These are phyloP conservation scores for Paramecium caudatum DNA, from an alignment of 73 alveolate genomes.

Conservation along the genomic window DNA sequence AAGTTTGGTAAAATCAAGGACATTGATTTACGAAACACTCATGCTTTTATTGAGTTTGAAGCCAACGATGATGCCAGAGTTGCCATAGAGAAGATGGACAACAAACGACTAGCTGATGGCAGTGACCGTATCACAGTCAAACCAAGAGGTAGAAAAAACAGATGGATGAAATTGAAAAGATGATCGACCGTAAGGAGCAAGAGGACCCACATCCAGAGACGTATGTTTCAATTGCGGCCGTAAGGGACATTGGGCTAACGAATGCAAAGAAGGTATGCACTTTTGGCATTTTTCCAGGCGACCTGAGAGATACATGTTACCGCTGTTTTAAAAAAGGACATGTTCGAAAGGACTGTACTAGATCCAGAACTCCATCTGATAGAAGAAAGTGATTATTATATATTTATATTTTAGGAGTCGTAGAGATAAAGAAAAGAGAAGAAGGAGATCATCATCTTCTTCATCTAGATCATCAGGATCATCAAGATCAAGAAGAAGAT, in stretches of 20 bases:
- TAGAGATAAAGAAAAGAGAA: conserved; percentile 30
- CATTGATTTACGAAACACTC: conserved; percentile 81
- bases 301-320: conserved; percentile 79
- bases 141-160: conserved; percentile 70
- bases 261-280: conserved; percentile 74
- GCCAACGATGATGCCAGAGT: conserved; percentile 82
- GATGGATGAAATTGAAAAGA: conserved; percentile 63
- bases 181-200: conserved; percentile 73
- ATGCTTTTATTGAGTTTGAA: conserved; percentile 85
- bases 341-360: conserved; percentile 79
- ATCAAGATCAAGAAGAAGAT: conserved; percentile 64
- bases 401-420: background rate
- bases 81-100: conserved; percentile 85
- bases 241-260: conserved; percentile 88
- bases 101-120: conserved; percentile 75
- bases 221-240: conserved; percentile 88
- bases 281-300: conserved; percentile 41
- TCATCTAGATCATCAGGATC: conserved; percentile 68
- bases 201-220: conserved; percentile 88
- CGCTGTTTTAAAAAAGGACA: conserved; percentile 81
- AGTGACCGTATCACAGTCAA: conserved; percentile 80
- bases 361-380: conserved; percentile 71
- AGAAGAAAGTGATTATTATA: conserved; percentile 22
- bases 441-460: conserved; percentile 68
- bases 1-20: conserved; percentile 83